Conservation (phyloP, 169 alveolate species). For the Perkinsus chesapeaki region DNA sequence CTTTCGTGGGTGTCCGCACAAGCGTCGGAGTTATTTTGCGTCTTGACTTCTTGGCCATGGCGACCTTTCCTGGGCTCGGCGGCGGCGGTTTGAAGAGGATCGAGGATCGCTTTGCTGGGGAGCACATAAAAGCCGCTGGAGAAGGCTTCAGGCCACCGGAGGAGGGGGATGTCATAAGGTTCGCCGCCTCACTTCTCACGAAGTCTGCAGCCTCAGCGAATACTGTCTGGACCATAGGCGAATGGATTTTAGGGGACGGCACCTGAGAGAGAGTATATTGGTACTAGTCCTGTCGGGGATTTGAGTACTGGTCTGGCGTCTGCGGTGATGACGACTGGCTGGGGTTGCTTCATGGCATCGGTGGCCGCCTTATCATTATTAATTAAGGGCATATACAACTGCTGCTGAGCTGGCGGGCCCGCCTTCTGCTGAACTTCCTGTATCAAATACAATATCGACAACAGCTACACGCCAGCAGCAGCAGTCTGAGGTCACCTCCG, state of each 20-base stretch:
- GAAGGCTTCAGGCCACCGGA: not conserved
- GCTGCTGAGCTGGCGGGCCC: not conserved
- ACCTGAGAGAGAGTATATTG: not conserved
- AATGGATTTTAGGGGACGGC: not conserved
- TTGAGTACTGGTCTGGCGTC: not conserved
- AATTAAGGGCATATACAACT: not conserved
- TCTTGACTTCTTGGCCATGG: not conserved
- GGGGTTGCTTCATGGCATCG: not conserved
- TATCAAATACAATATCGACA: not conserved
- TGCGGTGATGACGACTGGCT: not conserved
- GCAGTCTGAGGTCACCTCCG: too few species aligned
- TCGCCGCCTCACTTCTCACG: not conserved
- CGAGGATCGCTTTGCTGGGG: not conserved
- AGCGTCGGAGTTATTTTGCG: not conserved
- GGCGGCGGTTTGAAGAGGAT: not conserved
- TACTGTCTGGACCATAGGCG: not conserved
- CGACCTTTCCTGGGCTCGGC: not conserved
- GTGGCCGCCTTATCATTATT: not conserved
- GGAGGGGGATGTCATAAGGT: not conserved
- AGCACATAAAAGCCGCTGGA: not conserved
- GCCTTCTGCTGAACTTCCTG: not conserved
- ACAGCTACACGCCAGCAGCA: not conserved
- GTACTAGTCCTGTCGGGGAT: too few species aligned
- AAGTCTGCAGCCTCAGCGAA: not conserved
- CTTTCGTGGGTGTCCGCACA: not conserved